phyloP scores from a whole-genome alignment of 1,139 yeast genomes.

The Blastobotrys raffinosifermentans region DNA sequence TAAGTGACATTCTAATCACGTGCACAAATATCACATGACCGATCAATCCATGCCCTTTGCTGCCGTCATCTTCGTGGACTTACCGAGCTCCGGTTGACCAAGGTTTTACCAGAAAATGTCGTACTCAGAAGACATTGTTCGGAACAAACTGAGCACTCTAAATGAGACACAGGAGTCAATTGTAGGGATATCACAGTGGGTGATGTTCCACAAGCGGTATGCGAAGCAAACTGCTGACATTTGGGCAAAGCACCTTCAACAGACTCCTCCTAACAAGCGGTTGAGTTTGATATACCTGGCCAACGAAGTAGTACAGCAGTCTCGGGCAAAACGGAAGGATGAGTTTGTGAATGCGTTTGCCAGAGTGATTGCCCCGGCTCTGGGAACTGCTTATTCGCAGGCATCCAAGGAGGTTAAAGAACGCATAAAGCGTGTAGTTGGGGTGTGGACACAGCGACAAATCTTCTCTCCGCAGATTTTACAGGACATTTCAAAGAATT shows the following conservation, averaged over 20 bases:
- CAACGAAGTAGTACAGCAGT: slow-evolving; percentile 80
- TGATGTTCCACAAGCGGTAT: slow-evolving; percentile 67
- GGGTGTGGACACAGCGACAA: slow-evolving; percentile 68
- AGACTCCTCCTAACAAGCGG: slow-evolving; percentile 41
- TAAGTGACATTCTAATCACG: too few species aligned
- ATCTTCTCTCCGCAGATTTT: slow-evolving; percentile 48
- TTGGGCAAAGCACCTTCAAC: slow-evolving; percentile 50
- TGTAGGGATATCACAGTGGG: slow-evolving; percentile 81
- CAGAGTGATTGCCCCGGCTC: slow-evolving; percentile 37
- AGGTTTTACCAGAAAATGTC: too few species aligned
- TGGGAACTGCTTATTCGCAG: slow-evolving; percentile 29
- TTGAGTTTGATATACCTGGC: slow-evolving; percentile 65
- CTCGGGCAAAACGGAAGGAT: slow-evolving; percentile 55
- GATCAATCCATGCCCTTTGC: background rate
- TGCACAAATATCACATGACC: background rate
- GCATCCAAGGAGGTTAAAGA: slow-evolving; percentile 38
- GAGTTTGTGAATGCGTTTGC: slow-evolving; percentile 60
- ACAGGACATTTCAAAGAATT: slow-evolving; percentile 32
- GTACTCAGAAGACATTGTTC: slow-evolving; percentile 50
- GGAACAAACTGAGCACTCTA: slow-evolving; percentile 51
- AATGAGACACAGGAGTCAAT: slow-evolving; percentile 81
- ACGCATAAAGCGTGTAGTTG: slow-evolving; percentile 59
- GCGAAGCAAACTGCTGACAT: slow-evolving; percentile 52
- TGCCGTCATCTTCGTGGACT: too few species aligned
- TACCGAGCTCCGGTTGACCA: too few species aligned